Base-by-base conservation (phyloP, 2,329 filamentous ascomycete genomes). In the Epichloe baconii region DNA sequence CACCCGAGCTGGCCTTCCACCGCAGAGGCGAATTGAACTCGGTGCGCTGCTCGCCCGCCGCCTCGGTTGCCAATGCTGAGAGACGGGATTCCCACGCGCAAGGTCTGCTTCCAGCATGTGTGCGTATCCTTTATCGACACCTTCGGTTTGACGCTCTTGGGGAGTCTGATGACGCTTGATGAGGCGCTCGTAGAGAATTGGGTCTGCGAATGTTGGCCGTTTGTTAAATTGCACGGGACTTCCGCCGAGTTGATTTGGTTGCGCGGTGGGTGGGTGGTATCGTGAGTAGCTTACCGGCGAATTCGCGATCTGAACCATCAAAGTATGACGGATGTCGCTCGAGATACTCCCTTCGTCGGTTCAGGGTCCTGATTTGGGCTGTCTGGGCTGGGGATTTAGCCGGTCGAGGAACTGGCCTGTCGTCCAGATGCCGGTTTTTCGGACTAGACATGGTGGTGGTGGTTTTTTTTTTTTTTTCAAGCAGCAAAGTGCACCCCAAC, bases 21-120 rank as follows among this genome's bases (percentile, higher is more conserved):
- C 8, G 49, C 48, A 36, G 42, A 49, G 36, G 34, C 10, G 41
- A 15, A 2, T 35, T 3, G 5, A 44, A 34, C 15, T 47, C 44
- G 4, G 43, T 42, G 35, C 43, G 31, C n/a, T 23, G 40, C 47
- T 44, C 51, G 12, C 48, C 49, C 5, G 51, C 47, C 6, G 54
- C 49, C 42, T 56, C 53, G 26, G 58, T 47, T 3, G 52, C 58
- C n/a, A 69, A 48, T 1, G 80, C 48, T 75, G 78, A 55, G 80
- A 91, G 75, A 61, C 86, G 86, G 12, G 83, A 83, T 64, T 94
- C 88, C 85, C 84, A 31, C 88, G 80, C 53, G 83, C 69, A 6
- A 95, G 71, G 56, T 90, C 87, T 1, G 86, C 82, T 63, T 94
- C 85, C 5, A 95, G 76, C 12, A 85, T 77, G 23, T 86, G 85